Evolutionary conservation across 345 rosid genomes (phyloP), one percentile per base, ranked within the genome.

Genomic region (Moringa oleifera): DNA sequence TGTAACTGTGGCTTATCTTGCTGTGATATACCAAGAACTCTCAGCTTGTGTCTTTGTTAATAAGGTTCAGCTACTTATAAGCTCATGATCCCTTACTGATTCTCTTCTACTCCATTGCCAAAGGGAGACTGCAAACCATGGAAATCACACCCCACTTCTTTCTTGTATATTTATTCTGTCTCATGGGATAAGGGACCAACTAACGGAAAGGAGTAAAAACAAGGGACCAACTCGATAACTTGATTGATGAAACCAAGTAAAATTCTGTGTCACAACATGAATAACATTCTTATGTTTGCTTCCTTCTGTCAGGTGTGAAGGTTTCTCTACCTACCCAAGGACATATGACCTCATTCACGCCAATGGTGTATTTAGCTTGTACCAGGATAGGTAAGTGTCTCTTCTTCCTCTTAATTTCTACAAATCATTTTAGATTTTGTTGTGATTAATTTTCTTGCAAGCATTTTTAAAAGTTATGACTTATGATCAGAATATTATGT

Each of bases 261-360:
- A 3, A 3, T 58, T 51, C 10, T n/a, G 51, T 47, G 21, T 37
- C 36, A 51, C 51, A 61, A 51, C 54, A 51, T 51, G n/a, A 41
- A 50, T 51, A 51, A 58, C 52, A 41, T 59, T 65, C 58, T 56
- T 41, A 23, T 3, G 1, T 59, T n/a, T 68, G 20, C 52, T 58
- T 55, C n/a, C 20, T 70, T 63, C 51, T 72, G 67, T 61, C 77
- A 94, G 97, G 99, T 90, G 99, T 65, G 99, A 94, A 83, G 99
- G 96, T 19, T 94, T 94, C 80, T 94, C 99, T 47, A 90, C 97
- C 24, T 94, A 94, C 73, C 99, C 99, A 4, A 94, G 99, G 77
- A 86, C 97, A 46, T 90, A 88, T 25, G 99, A 94, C 64, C 69
- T 94, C 53, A 90, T 94, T 65, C 99, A 94, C 24, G 97, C 99